Evolutionary conservation across 208 protist genomes (phyloP), one percentile per base, ranked within the genome.

Genomic region (Endotrypanum monterogeii): DNA sequence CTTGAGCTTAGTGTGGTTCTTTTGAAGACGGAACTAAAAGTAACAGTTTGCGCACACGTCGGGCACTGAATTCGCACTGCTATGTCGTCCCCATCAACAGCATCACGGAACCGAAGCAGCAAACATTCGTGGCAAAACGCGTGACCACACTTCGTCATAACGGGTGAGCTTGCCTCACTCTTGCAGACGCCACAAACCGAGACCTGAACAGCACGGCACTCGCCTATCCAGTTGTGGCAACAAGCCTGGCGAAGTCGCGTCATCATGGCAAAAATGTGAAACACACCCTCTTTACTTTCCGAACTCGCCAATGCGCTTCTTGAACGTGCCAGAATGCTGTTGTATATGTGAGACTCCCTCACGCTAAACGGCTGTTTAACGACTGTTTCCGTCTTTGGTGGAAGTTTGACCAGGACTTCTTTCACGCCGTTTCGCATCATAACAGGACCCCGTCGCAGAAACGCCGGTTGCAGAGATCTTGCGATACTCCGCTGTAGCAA

Each of bases 221-320:
- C 72, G 60, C 88, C 92, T 46, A 98, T 93, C 89, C 89, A 97
- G 37, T 90, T 89, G 78, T 98, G 96, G 66, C 92, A 96, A 83
- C 95, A 98, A 12, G 91, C 92, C 70, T 98, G 96, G 25, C 95
- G 92, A 18, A 98, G 87, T n/a, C 92, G 85, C 30, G 94, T 94
- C 88, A 98, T 94, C 87, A 98, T 94, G 46, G 92, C 93, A 81
- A 98, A 96, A 72, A 98, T 97, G 73, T 98, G 86, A 80, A 93
- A 90, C 28, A 90, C 77, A 28, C 92, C 83, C 39, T 93, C 86
- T 44, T 91, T 87, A 44, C 67, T 37, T 14, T 89, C 86, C 16
- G 89, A 89, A 4, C 83, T 86, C 20, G 87, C 84, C 63, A 98
- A 72, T 3, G 88, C 88, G 46, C 88, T 90, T 71, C 91, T 87